Base-by-base conservation (phyloP, 2,329 filamentous ascomycete genomes). In the Alternaria viburni region DNA sequence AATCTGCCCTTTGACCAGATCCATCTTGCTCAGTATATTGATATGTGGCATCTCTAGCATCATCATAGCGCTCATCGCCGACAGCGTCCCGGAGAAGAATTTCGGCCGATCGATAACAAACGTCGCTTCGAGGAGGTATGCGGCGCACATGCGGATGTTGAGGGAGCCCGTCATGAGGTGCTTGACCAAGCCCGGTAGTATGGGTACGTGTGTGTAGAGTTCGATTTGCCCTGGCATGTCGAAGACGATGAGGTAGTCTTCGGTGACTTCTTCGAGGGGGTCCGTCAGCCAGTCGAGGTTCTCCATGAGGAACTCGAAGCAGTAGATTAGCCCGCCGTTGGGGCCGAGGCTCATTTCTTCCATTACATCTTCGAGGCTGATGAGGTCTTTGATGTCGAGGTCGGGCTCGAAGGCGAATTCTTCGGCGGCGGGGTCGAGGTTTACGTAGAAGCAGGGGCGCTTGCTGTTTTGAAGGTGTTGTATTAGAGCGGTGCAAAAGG, bases 151-250 rank as follows among this genome's bases (percentile, higher is more conserved):
- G 74, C 91, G 93, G 77, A 98, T 91, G 80, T 97, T 95, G 69
- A 98, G 86, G 19, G 90, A 88, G 9, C 94, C 94, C 11, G 91
- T 88, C 45, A 91, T 93, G 55, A 98, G 86, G 77, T 93, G 93
- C 74, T 90, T 91, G 69, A 95, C 90, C 51, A 99, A 87, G 19
- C 89, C 88, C 1, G 96, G 96, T 30, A 99, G 85, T 69, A 99
- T 91, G 43, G 96, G 96, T 32, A 98, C 92, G 79, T 99, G 96
- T 3, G 95, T 98, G 83, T 98, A 99, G 13, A 99, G 88, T 83
- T 99, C 96, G 80, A 99, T 98, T 83, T 99, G 96, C 61, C 96
- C 96, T 0, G 96, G 96, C 92, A 98, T 97, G 82, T 99, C 96
- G 82, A 99, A 93, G 67, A 99, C 92, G 80, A 98, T 97, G 67